Percentiles rank a stretch among this genome's conserved stretches.
Conservation (phyloP, 1,284 basidiomycete species). For the Trametes versicolor region DNA sequence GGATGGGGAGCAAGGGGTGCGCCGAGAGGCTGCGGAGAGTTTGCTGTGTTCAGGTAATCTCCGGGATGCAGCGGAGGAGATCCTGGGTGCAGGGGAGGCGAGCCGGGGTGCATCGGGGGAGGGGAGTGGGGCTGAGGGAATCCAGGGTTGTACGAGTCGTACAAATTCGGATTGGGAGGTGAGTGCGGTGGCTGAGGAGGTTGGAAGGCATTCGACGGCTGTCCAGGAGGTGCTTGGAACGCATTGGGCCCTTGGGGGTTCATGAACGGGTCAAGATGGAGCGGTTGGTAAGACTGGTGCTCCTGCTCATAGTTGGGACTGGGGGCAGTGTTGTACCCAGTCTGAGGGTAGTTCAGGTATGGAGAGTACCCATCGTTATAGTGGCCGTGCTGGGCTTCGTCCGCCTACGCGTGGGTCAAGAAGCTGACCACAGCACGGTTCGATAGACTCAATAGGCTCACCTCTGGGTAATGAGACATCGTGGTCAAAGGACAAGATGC, state of each 20-base stretch:
- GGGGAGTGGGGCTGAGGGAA: conserved; percentile 31
- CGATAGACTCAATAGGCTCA: conserved; percentile 11
- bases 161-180: conserved; percentile 23
- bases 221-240: conserved; percentile 32
- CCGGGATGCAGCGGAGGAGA: conserved; percentile 31
- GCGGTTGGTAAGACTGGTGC: conserved; percentile 43
- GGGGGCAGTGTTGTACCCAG: conserved; percentile 39
- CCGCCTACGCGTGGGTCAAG: conserved; percentile 25
- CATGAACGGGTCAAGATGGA: conserved; percentile 44
- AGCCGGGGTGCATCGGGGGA: conserved; percentile 22
- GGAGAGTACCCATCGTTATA: conserved; percentile 45
- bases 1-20: conserved; percentile 40
- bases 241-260: conserved; percentile 31
- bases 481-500: conserved; percentile 14
- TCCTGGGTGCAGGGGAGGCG: conserved; percentile 22
- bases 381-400: conserved; percentile 41
- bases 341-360: conserved; percentile 39
- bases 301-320: conserved; percentile 49
- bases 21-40: conserved; percentile 30
- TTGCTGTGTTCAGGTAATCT: conserved; percentile 33
- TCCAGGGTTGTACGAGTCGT: conserved; percentile 35
- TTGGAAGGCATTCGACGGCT: conserved; percentile 23
- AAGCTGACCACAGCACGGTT: not conserved
- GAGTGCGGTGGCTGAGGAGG: conserved; percentile 30
- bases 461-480: conserved; percentile 35